Base-by-base conservation (phyloP, 257 asterid genomes). In the Phtheirospermum japonicum region DNA sequence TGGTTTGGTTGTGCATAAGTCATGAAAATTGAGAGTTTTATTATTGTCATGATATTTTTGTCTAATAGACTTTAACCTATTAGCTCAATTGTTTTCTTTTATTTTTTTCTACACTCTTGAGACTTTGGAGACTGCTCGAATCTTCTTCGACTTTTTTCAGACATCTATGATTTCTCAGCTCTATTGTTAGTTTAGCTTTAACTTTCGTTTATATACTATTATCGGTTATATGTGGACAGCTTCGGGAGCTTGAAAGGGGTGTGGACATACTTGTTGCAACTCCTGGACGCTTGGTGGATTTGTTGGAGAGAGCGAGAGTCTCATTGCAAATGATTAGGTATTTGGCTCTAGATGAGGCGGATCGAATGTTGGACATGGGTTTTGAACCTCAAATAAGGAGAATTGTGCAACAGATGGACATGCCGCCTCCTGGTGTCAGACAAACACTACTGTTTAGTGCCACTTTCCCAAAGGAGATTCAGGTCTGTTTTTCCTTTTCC, bases 401-500 rank as follows among this genome's bases (percentile, higher is more conserved):
- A 76, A 87, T 87, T 57, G 95, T 87, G 72, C 79, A 82, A 66
- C 90, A 82, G 73, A 84, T 85, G 86, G 94, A 80, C 85, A 87
- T 84, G 94, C 90, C 95, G 18, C 86, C 94, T 11, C 81, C 94
- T 53, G 86, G 88, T 64, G 65, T 70, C 20, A 70, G 95, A 65
- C 94, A 84, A 65, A 87, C 95, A 40, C 75, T 87, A 93, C 74
- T 87, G 75, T 87, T 87, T 77, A 87, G 95, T 46, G 93, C 93
- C 62, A 87, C 95, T 46, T 87, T 87, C 46, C 93, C 95, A n/a
- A 87, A 82, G 75, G 92, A 87, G 82, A 87, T 87, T 61, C 95
- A 84, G 90, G 95, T 87, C 48, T 54, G 61, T 65, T 71, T 65
- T 42, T 42, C 2, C 65, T 60, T 62, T 23, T 23, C 28, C 28